Evolutionary conservation across 1,284 basidiomycete species (phyloP).

Genomic region (Moesziomyces sp.): DNA sequence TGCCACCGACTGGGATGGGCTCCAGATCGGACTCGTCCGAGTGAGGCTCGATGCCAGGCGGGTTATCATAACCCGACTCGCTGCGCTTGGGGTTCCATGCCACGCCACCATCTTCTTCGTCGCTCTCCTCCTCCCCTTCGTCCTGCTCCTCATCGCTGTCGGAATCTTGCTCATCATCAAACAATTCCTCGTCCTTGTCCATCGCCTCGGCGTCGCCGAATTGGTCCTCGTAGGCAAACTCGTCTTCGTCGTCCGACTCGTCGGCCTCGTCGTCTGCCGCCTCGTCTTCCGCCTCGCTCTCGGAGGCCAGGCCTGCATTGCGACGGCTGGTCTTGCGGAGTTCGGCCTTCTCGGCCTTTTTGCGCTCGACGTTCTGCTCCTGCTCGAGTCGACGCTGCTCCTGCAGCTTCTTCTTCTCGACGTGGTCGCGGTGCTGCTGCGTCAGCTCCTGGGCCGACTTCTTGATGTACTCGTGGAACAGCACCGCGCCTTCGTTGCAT

Average conservation of each 20-base stretch:
- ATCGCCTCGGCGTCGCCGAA: conserved; percentile 28
- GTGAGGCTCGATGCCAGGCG: conserved; percentile 27
- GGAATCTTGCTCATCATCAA: conserved; percentile 11
- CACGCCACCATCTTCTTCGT: conserved; percentile 2
- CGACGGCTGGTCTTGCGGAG: conserved; percentile 14
- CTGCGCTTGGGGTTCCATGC: conserved; percentile 27
- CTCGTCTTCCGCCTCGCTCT: conserved; percentile 28
- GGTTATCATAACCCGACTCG: conserved; percentile 25
- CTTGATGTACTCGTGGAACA: conserved; percentile 64
- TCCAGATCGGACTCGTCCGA: conserved; percentile 56
- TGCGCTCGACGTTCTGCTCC: conserved; percentile 58
- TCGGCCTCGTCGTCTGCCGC: conserved; percentile 23
- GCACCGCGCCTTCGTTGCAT: conserved; percentile 69
- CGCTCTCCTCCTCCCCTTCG: conserved; percentile 22
- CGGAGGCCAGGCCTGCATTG: conserved; percentile 26
- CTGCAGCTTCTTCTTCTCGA: conserved; percentile 42
- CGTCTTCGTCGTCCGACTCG: conserved; percentile 44
- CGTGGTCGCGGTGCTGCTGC: conserved; percentile 31
- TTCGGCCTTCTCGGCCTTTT: conserved; percentile 52
- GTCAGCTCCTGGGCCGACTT: conserved; percentile 40
- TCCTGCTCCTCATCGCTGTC: conserved; percentile 19
- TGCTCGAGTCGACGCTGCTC: conserved; percentile 51
- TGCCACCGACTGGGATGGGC: conserved; percentile 51
- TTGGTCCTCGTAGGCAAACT: conserved; percentile 63
- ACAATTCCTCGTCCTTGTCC: conserved; percentile 50